phyloP scores from a whole-genome alignment of 805 yeast genomes.

The Starmerella asiatica region DNA sequence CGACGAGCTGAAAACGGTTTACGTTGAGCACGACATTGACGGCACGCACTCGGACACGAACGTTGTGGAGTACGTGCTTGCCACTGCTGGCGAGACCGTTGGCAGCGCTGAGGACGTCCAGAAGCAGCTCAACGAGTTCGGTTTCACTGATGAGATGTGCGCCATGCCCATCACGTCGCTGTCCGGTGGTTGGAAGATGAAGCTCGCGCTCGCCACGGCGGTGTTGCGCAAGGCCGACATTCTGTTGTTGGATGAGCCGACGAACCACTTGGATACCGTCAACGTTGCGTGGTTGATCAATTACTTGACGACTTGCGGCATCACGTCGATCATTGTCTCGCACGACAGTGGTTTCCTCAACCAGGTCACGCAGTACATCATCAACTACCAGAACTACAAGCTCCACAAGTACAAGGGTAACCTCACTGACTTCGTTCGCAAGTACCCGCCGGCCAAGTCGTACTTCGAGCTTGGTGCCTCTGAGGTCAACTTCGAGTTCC shows the following conservation, averaged over 20 bases:
- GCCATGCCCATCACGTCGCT: conserved; percentile 86
- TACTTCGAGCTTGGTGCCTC: conserved; percentile 99
- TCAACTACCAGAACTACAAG: conserved; percentile 99
- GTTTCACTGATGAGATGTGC: conserved; percentile 88
- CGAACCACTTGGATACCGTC: conserved; percentile 99
- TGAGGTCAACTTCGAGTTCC: conserved; percentile 92
- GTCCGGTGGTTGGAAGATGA: conserved; percentile 99
- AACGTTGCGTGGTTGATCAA: conserved; percentile 99
- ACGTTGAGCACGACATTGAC: conserved; percentile 99
- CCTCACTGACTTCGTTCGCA: conserved; percentile 95
- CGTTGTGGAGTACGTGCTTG: conserved; percentile 81
- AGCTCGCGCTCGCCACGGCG: conserved; percentile 98
- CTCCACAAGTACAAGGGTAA: conserved; percentile 99
- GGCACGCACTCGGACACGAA: conserved; percentile 95
- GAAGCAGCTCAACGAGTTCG: conserved; percentile 74
- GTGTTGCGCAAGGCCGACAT: conserved; percentile 96
- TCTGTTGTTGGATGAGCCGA: conserved; percentile 97
- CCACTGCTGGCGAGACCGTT: conserved; percentile 66
- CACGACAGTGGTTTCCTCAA: conserved; percentile 99
- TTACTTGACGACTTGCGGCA: conserved; percentile 98
- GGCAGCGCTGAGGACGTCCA: conserved; percentile 61
- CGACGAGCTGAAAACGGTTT: conserved; percentile 97
- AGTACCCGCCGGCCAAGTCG: conserved; percentile 97
- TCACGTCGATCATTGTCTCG: conserved; percentile 95
- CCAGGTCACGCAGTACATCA: conserved; percentile 92